Conservation (phyloP, 148 eudicot genomes). For the Spergularia marina region DNA sequence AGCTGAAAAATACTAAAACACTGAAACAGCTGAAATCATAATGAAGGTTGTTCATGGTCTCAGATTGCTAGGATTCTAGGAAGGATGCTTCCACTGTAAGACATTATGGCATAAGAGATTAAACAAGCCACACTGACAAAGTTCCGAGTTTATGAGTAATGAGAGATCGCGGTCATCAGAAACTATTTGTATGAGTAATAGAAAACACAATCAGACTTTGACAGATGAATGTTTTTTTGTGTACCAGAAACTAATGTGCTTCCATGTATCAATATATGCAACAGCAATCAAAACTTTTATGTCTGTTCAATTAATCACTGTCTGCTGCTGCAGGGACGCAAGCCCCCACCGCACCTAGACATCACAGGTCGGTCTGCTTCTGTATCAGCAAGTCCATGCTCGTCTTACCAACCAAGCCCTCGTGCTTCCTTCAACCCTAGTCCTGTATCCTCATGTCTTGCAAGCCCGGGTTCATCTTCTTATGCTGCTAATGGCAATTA, state of each 20-base stretch:
- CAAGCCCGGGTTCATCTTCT: conserved; percentile 64
- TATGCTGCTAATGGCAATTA: conserved; percentile 35
- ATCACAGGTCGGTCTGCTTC: conserved; percentile 50
- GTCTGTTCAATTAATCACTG: not conserved
- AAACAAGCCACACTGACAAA: too few species aligned
- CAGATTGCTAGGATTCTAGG: too few species aligned
- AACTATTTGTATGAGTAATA: too few species aligned
- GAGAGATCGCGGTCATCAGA: too few species aligned
- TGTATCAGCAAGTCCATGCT: conserved; percentile 56
- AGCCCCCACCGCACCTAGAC: conserved; percentile 47
- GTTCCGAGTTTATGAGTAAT: too few species aligned
- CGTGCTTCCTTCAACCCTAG: conserved; percentile 60
- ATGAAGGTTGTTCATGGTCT: too few species aligned
- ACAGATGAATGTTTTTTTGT: not conserved
- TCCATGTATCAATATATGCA: not conserved
- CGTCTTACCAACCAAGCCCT: conserved; percentile 65
- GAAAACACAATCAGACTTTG: too few species aligned
- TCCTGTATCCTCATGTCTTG: conserved; percentile 57
- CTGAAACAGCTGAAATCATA: too few species aligned
- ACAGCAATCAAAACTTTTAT: too few species aligned
- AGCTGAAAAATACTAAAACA: too few species aligned
- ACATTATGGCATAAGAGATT: too few species aligned
- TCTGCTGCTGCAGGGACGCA: conserved; percentile 51
- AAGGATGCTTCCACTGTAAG: too few species aligned
- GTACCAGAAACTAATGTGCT: not conserved